Evolutionary conservation across 306 rosid species (phyloP).

Genomic region (Dryas alaskensis): DNA sequence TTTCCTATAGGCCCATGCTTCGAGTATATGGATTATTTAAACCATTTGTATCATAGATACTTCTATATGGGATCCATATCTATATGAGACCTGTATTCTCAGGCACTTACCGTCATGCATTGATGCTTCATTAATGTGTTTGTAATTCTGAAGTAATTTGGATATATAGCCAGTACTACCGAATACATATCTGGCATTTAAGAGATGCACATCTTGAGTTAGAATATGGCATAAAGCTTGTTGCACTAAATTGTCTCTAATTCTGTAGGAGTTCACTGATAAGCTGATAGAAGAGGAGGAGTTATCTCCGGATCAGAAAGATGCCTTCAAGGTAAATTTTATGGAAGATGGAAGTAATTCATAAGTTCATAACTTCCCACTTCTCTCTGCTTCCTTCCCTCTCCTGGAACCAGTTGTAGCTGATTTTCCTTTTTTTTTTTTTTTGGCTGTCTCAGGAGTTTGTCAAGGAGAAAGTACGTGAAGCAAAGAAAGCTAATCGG

Average conservation of each 20-base stretch:
- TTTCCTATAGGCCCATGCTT: neutral
- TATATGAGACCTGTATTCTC: neutral
- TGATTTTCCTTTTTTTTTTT: neutral
- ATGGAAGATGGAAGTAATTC: constrained; percentile 1
- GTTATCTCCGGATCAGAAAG: constrained; percentile 61
- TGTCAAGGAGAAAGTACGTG: constrained; percentile 75
- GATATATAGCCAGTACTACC: neutral
- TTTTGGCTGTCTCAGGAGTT: constrained; percentile 48
- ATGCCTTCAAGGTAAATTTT: constrained; percentile 59
- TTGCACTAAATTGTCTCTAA: constrained; percentile 16
- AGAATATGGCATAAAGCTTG: neutral
- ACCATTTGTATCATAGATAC: neutral
- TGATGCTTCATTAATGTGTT: neutral
- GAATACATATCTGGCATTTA: neutral
- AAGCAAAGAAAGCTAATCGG: constrained; percentile 68
- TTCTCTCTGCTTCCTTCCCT: constrained; percentile 2
- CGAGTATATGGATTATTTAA: neutral
- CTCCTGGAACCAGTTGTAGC: neutral
- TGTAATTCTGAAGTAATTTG: too few species aligned
- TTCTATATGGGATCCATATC: neutral
- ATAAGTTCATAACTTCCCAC: neutral
- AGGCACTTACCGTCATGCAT: neutral
- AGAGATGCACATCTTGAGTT: neutral
- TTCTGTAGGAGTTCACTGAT: constrained; percentile 72
- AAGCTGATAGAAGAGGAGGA: constrained; percentile 65